Base-by-base conservation (phyloP, 2,329 filamentous ascomycete species). In the Talaromyces marneffei region DNA sequence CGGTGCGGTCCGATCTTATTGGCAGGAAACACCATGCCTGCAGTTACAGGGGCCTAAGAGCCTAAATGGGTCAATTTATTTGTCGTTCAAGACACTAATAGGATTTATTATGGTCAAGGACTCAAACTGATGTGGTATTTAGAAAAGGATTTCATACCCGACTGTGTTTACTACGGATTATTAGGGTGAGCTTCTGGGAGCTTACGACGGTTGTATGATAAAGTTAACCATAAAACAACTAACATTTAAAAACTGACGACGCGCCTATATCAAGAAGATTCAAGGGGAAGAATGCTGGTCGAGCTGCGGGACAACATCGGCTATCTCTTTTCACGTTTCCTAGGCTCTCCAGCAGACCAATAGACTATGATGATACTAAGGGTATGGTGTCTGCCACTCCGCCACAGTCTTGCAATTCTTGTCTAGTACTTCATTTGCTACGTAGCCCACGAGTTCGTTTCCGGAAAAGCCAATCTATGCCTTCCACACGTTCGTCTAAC, bases 1-100 rank as follows among this genome's bases (percentile, higher is more conserved):
- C 27, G 9, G 9, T 33, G n/a, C 29, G n/a, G 48, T 35, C n/a
- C 29, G 48, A 20, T 33, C 76, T 66, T 31, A 52, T 52, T 72
- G 69, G 73, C 74, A 77, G 63, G 73, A 73, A 67, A 70, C 62
- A 65, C 75, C 75, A 68, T 74, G 77, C 70, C 68, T 72, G 71
- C 75, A 77, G 64, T 67, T 68, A 73, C 75, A 74, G 62, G 73
- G 72, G 68, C 66, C 57, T 59, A 52, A 50, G 33, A 31, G 31
- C 48, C 27, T 29, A 35, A 35, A 52, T 33, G 29, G n/a, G 48
- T 52, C 9, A 27, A 52, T 52, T 18, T 18, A 52, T 35, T 35
- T 52, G 29, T 52, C 0, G 29, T 20, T 18, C 5, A 33, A 27
- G 23, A 33, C n/a, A 23, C n/a, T 52, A 14, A 35, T 33, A 35